Base-by-base conservation (phyloP, 768 basidiomycete genomes). In the Boletus coccyginus region DNA sequence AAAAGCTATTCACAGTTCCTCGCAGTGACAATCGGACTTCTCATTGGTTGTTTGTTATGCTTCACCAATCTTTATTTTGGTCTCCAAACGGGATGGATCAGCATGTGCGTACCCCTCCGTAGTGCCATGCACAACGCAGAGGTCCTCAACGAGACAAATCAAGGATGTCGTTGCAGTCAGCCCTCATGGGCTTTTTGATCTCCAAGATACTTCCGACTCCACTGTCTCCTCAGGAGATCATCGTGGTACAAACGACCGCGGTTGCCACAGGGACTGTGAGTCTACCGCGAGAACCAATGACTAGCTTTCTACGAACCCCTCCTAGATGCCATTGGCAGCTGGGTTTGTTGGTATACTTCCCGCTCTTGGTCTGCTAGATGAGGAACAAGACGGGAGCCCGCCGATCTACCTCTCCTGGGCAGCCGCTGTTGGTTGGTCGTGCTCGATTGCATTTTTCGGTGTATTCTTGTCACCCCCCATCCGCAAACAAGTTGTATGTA, bases 401-500 rank as follows among this genome's bases (percentile, higher is more conserved):
- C 87, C 94, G 2, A 80, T 98, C 14, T 75, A 80, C 57, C 76
- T 98, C 40, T 83, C 86, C 9, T 94, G 87, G 85, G 57, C 83
- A 19, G 78, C 83, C 31, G 82, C 92, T 21, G 76, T 94, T 21
- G 82, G 80, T 6, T 98, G 96, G 96, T 94, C 92, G 12, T 86
- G 84, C 58, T 91, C 88, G 7, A 82, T 96, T 29, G 95, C 95
- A 5, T 98, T 94, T 76, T 98, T 98, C 73, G 96, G 95, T 83
- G 95, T 98, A n/a, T 96, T 98, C 71, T 78, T 98, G 41, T 96
- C 96, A 2, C 93, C 94, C 16, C 96, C 95, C 8, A 81, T 98
- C 31, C 85, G 96, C 46, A 91, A 92, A 67, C 94, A 97, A 84
- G 94, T 96, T 65, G 92, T 94, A 60, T 32, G 87, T 77, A 32